These are phyloP conservation scores for Coemansia sp. DNA, from an alignment of 192 early-diverging fungal genomes.

Conservation along the genomic window DNA sequence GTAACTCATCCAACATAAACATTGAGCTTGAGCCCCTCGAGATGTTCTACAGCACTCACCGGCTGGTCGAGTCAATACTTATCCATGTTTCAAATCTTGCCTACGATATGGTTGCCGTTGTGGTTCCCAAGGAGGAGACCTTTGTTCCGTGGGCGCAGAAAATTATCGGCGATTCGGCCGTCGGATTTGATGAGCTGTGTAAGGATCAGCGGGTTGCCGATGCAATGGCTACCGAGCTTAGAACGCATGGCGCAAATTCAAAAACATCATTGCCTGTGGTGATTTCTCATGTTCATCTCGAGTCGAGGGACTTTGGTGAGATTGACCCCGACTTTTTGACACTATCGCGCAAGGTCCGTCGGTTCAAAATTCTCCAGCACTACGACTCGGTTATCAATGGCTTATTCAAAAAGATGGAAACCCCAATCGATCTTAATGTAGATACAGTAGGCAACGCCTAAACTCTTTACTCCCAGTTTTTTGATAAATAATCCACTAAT, in stretches of 20 bases:
- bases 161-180: background rate
- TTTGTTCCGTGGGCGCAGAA: slow-evolving; percentile 45
- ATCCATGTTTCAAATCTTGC: slow-evolving; percentile 56
- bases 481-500: too few relatives aligned
- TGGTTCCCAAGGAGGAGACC: slow-evolving; percentile 56
- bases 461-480: too few relatives aligned
- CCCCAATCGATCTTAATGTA: too few relatives aligned
- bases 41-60: slow-evolving; percentile 47
- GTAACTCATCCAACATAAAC: slow-evolving; percentile 75
- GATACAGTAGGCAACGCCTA: too few relatives aligned
- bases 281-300: background rate
- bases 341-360: background rate
- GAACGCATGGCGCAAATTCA: background rate
- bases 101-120: slow-evolving; percentile 49
- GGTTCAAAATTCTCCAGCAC: too few relatives aligned
- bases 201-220: background rate
- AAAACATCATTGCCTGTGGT: background rate
- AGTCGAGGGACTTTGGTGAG: background rate
- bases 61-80: slow-evolving; percentile 53
- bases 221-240: background rate
- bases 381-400: too few relatives aligned
- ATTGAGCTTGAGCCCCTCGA: slow-evolving; percentile 89
- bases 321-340: background rate
- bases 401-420: too few relatives aligned
- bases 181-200: background rate